These are phyloP conservation scores for Fraxinus sp. DNA, from an alignment of 305 asterid species.

Conservation along the genomic window DNA sequence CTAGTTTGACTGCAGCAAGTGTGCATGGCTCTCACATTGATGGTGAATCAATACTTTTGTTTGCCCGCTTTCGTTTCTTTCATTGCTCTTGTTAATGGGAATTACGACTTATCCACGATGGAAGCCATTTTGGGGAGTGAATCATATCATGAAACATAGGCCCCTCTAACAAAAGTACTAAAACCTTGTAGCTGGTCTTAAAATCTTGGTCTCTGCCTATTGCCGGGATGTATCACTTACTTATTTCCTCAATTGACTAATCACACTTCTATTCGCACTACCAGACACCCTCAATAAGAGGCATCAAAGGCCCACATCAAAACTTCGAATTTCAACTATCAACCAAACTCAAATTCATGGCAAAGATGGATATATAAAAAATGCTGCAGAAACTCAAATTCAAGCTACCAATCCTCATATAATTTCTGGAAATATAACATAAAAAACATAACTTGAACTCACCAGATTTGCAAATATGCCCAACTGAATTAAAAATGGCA, in stretches of 20 bases:
- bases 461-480: slow-evolving; percentile 23
- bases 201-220: not conserved
- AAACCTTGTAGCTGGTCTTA: not conserved
- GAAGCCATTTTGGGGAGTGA: not conserved
- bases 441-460: slow-evolving; percentile 15
- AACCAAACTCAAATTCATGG: not conserved
- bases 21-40: not conserved
- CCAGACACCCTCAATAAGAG: not conserved
- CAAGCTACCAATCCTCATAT: not conserved
- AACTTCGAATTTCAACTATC: not conserved
- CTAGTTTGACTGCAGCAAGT: not conserved
- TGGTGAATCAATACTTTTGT: not conserved
- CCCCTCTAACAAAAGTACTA: not conserved
- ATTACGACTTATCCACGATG: not conserved
- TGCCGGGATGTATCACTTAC: not conserved
- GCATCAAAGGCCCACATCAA: not conserved
- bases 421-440: not conserved
- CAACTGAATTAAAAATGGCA: slow-evolving; percentile 23
- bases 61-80: not conserved
- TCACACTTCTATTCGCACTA: not conserved
- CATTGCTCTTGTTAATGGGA: not conserved
- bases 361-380: not conserved
- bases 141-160: not conserved
- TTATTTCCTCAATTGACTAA: not conserved
- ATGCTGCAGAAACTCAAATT: not conserved